Conservation (phyloP, 768 basidiomycete genomes). For the Calocybe cyanea region DNA sequence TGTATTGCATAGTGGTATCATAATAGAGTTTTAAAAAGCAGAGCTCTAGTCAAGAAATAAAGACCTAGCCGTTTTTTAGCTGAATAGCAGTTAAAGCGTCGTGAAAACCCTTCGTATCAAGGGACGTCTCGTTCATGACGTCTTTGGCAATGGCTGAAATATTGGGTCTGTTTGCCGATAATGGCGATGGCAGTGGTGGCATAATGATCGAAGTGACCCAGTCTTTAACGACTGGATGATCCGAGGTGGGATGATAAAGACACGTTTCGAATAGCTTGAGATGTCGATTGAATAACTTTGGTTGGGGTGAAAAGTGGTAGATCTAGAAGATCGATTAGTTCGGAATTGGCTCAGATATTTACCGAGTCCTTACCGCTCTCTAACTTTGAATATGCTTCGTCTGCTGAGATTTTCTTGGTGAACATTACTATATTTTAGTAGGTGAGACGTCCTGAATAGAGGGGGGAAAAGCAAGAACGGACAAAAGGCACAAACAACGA, state of each 20-base stretch:
- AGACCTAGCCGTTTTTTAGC: too few relatives aligned
- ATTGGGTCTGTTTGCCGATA: not conserved
- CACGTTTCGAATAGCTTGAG: conserved; percentile 45
- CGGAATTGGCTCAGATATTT: not conserved
- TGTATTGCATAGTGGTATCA: too few relatives aligned
- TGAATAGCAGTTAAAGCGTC: conserved; percentile 13
- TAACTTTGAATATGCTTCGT: conserved; percentile 28
- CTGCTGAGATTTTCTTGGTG: conserved; percentile 30
- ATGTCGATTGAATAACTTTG: conserved; percentile 41
- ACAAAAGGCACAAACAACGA: conserved; percentile 25
- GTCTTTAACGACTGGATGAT: conserved; percentile 35
- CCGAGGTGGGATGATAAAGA: conserved; percentile 31
- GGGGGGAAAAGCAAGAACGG: too few relatives aligned
- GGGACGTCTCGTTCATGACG: conserved; percentile 15
- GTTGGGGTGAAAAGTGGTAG: conserved; percentile 55
- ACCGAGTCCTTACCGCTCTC: too few relatives aligned
- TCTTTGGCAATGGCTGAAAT: conserved; percentile 10
- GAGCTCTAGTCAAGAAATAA: too few relatives aligned
- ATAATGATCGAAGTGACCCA: conserved; percentile 27
- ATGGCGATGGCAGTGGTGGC: not conserved
- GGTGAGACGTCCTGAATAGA: too few relatives aligned
- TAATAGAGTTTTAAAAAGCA: too few relatives aligned
- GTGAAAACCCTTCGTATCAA: conserved; percentile 14
- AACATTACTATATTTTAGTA: conserved; percentile 40
- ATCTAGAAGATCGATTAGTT: conserved; percentile 23